Evolutionary conservation across 345 rosid species (phyloP).

Genomic region (Salix caprea): DNA sequence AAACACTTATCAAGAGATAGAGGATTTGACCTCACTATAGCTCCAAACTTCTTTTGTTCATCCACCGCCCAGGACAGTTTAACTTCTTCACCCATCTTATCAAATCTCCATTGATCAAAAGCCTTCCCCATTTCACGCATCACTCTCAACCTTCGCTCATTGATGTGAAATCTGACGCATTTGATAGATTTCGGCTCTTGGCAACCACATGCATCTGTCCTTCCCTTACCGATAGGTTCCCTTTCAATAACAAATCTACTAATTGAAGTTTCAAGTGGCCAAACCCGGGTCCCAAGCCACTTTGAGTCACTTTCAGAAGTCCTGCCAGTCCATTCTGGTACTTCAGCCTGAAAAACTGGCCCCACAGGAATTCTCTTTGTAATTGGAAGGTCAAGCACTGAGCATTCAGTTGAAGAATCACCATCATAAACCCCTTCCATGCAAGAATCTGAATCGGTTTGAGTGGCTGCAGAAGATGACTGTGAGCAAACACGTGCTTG

Average conservation of each 20-base stretch:
- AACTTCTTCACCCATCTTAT: conserved; percentile 71
- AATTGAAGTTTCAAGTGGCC: conserved; percentile 57
- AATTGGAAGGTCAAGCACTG: conserved; percentile 31
- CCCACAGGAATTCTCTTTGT: conserved; percentile 49
- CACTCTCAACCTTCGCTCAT: conserved; percentile 44
- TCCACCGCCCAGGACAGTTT: conserved; percentile 46
- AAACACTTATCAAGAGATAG: conserved; percentile 31
- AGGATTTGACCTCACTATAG: conserved; percentile 36
- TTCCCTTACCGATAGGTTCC: conserved; percentile 85
- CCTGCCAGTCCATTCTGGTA: conserved; percentile 60
- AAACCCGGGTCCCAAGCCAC: conserved; percentile 70
- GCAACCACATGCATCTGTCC: conserved; percentile 79
- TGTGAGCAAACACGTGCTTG: conserved; percentile 25
- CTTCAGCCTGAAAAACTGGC: conserved; percentile 60
- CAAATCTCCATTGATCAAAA: conserved; percentile 54
- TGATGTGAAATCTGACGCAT: conserved; percentile 70
- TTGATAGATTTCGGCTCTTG: conserved; percentile 48
- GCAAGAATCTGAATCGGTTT: conserved; percentile 22
- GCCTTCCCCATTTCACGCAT: conserved; percentile 67
- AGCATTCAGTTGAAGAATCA: conserved; percentile 27
- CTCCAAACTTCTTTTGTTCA: conserved; percentile 51
- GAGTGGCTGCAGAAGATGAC: conserved; percentile 23
- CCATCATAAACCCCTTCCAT: conserved; percentile 1
- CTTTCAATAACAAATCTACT: conserved; percentile 52
- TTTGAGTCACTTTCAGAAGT: conserved; percentile 52